A percentile compares a stretch with the other conserved stretches of the same genome.
Evolutionary conservation across 2,329 filamentous ascomycete genomes (phyloP).

Genomic region (Aquanectria penicillioides): DNA sequence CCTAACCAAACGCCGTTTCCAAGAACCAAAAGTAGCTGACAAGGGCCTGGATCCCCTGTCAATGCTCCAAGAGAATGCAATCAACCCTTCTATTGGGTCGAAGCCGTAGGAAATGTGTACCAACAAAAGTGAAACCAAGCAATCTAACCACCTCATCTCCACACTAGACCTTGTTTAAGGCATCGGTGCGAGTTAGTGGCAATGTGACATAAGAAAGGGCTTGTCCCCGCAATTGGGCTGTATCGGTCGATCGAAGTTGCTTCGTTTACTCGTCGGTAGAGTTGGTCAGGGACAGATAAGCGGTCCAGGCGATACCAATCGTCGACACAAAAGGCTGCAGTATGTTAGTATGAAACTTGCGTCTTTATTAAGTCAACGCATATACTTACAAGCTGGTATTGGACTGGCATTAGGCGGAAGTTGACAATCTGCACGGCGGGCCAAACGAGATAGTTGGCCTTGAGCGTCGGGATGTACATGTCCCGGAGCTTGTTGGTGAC

Average conservation of each 20-base stretch:
- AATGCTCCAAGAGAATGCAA: conserved; percentile 13
- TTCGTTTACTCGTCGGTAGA: conserved; percentile 72
- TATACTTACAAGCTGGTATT: conserved; percentile 89
- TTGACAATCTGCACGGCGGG: conserved; percentile 96
- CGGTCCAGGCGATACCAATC: conserved; percentile 96
- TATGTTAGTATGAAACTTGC: conserved; percentile 15
- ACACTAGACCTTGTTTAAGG: background rate
- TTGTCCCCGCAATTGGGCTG: background rate
- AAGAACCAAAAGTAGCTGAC: background rate
- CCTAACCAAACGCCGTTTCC: conserved; percentile 19
- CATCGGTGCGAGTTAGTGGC: background rate
- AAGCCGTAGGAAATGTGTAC: conserved; percentile 5
- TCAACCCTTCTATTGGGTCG: conserved; percentile 2
- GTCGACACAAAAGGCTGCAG: conserved; percentile 91
- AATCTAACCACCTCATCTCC: background rate
- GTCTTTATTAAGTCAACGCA: background rate
- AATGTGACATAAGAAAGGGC: conserved; percentile 6
- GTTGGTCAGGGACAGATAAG: conserved; percentile 93
- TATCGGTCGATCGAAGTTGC: background rate
- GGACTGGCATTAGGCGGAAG: conserved; percentile 93
- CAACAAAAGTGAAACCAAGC: background rate
- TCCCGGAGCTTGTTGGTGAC: conserved; percentile 88
- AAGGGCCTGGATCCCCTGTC: background rate
- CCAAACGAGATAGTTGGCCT: conserved; percentile 96
- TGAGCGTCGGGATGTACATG: conserved; percentile 92